Base-by-base conservation (phyloP, 306 rosid species). In the Ormosia semicastrata region DNA sequence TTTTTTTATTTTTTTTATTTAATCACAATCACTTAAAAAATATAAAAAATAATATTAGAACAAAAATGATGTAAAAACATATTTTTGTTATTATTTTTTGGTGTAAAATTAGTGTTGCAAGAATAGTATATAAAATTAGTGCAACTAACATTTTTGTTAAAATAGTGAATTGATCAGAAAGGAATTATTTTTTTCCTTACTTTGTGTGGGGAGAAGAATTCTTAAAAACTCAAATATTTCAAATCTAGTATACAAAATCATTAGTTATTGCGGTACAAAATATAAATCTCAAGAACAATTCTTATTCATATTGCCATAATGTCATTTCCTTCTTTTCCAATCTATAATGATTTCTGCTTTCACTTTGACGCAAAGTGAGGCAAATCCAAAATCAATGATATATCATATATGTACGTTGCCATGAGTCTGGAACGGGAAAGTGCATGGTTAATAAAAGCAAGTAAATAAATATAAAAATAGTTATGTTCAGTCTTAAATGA, bases 351-450 rank as follows among this genome's bases (percentile, higher is more conserved):
- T 75, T 59, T 43, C 47, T 67, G 37, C 44, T 54, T 66, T 82
- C 70, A 76, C 80, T 85, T 85, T 71, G 80, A 85, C 62, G 83
- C 66, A 59, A 85, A 85, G 81, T 18, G 37, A 76, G 73, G 77
- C 33, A 59, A 76, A 60, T 8, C 65, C 15, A 46, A 82, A 52
- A 74, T 41, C 50, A 58, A 63, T 72, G 4, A 33, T 58, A 17
- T 37, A 37, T 71, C 3, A 39, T 8, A 43, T 71, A 60, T 14
- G 40, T 30, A 71, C 13, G 5, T 62, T 18, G 49, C 65, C 81
- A 57, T 57, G 8, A 12, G 56, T 41, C 32, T n/a, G 32, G 13
- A 65, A 75, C 4, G 65, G 57, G 30, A 75, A 50, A 68, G 75
- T 80, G 34, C 76, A 70, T 64, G 78, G 52, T 46, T 69, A 65